Conservation (phyloP, 2,329 filamentous ascomycete genomes). For the Pezicula rhizophila region DNA sequence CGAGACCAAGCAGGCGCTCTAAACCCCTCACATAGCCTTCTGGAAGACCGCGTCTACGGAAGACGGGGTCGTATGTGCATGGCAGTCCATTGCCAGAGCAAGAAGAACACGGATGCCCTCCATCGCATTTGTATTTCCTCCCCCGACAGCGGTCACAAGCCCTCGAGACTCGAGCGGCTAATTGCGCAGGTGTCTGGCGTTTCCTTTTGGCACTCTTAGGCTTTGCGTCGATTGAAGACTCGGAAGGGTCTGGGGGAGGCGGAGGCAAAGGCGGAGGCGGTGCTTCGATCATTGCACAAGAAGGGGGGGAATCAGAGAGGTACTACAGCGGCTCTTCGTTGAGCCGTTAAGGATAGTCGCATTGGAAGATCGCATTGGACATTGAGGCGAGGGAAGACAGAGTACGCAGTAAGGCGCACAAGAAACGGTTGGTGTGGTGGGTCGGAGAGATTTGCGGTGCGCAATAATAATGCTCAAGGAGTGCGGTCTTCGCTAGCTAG, state of each 20-base stretch:
- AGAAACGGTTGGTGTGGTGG: too few relatives aligned
- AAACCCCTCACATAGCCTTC: constrained; percentile 69
- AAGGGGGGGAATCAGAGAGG: too few relatives aligned
- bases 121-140: constrained; percentile 68
- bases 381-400: too few relatives aligned
- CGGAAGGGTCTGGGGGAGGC: neutral
- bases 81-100: constrained; percentile 55
- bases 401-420: too few relatives aligned
- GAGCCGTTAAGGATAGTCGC: too few relatives aligned
- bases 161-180: constrained; percentile 58
- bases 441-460: too few relatives aligned
- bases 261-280: neutral
- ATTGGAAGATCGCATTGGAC: too few relatives aligned
- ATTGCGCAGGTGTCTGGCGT: constrained; percentile 32
- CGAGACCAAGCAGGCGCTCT: constrained; percentile 34
- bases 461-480: too few relatives aligned
- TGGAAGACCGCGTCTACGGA: constrained; percentile 69
- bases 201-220: neutral
- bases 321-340: too few relatives aligned
- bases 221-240: neutral
- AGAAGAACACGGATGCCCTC: constrained; percentile 61
- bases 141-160: constrained; percentile 65
- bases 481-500: too few relatives aligned
- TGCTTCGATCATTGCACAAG: neutral
- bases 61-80: constrained; percentile 64